Evolutionary conservation across 106 monocot genomes (phyloP), one percentile per base, ranked within the genome.

Genomic region (Iris macrosiphon): DNA sequence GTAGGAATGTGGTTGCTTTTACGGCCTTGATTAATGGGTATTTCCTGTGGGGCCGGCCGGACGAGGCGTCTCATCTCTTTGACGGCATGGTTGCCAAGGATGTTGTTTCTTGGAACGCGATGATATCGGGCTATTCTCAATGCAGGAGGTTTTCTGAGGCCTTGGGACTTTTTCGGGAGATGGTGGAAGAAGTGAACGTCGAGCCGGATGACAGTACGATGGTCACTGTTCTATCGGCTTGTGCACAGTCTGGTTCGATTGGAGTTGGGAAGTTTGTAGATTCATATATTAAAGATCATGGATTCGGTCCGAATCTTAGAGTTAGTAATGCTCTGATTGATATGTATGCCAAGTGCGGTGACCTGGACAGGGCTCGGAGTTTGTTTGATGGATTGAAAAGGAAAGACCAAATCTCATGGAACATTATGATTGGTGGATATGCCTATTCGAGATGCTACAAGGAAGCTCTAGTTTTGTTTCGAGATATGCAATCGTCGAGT

Each of bases 331-430:
- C 86, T 58, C 64, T 92, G 22, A 74, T 92, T 24, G 92, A 87
- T 53, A 92, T 92, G 92, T 92, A 92, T 49, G 62, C 76, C 45
- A 92, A 92, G 68, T 87, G 92, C 62, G 92, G 86, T 14, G 70
- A 73, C 37, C 64, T 92, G 13, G 64, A 68, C 16, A 42, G 55
- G 50, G 61, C 82, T 40, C 70, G 76, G 52, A 56, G 58, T 44
- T 63, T 92, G 47, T 92, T 92, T 54, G 71, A 87, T 60, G 71
- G 66, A 50, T 82, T 83, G 82, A 13, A 19, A n/a, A 42, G 55
- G 7, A 37, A 68, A 48, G 79, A 87, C 56, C 60, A 74, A 38
- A 75, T 91, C 12, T 72, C 85, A 16, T 91, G 85, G 85, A 91
- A 91, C 63, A 49, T 78, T 22, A 61, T 86, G 60, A 82, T 91